phyloP scores from a whole-genome alignment of 176 grass and related monocot species.

The Eragrostis curvula region DNA sequence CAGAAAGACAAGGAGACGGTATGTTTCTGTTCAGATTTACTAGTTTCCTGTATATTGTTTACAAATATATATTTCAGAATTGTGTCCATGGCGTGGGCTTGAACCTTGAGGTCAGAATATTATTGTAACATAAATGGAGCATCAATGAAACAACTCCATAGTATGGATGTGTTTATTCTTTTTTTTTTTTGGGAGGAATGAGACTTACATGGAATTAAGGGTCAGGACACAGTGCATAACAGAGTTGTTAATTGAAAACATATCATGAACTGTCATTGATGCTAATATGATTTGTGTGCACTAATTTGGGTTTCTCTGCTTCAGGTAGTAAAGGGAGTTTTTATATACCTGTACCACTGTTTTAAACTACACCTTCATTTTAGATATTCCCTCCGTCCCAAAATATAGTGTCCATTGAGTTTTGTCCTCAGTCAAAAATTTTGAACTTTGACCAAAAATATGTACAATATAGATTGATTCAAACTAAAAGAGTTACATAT shows the following conservation, averaged over 20 bases:
- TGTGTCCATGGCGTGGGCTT: not conserved
- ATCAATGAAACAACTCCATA: not conserved
- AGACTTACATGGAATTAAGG: not conserved
- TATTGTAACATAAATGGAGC: not conserved
- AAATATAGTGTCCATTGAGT: too few species aligned
- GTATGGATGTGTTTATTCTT: not conserved
- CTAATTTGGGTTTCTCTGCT: not conserved
- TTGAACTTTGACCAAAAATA: too few species aligned
- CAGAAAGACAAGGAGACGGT: slow-evolving; percentile 71
- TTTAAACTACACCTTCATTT: slow-evolving; percentile 20
- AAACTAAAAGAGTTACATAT: too few species aligned
- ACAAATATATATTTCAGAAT: not conserved
- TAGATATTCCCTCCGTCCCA: too few species aligned
- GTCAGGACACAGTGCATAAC: not conserved
- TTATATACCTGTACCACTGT: not conserved
- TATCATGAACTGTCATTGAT: not conserved
- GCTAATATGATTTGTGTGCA: not conserved
- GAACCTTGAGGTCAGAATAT: not conserved
- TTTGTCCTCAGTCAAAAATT: too few species aligned
- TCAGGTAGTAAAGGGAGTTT: not conserved
- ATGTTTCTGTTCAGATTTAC: slow-evolving; percentile 22
- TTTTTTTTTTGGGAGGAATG: not conserved
- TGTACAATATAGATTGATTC: too few species aligned
- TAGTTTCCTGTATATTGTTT: slow-evolving; percentile 14
- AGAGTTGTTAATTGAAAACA: not conserved